Evolutionary conservation across 495 filamentous ascomycete genomes (phyloP).

Genomic region (Aspergillus wentii): DNA sequence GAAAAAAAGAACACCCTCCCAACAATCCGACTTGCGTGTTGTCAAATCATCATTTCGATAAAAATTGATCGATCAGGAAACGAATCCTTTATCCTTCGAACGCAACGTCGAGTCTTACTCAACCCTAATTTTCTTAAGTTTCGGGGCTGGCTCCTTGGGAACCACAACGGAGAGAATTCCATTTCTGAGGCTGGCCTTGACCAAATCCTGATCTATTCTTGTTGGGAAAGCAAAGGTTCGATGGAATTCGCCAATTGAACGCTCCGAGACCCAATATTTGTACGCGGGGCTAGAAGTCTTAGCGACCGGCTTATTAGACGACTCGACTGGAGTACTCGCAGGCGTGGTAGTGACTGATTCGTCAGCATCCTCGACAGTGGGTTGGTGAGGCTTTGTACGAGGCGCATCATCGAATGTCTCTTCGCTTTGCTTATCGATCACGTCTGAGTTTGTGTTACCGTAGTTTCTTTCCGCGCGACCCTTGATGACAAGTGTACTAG

Average conservation of each 20-base stretch:
- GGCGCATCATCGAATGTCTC: slow-evolving; percentile 15
- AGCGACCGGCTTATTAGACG: slow-evolving; percentile 10
- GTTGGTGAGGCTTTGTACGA: slow-evolving; percentile 39
- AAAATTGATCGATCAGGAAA: no score
- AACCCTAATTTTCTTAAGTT: slow-evolving; percentile 51
- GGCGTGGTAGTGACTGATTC: slow-evolving; percentile 23
- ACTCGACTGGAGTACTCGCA: slow-evolving; percentile 3
- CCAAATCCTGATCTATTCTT: slow-evolving; percentile 69
- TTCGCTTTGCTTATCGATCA: slow-evolving; percentile 7
- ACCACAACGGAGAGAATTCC: slow-evolving; percentile 68
- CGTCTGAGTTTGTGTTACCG: slow-evolving; percentile 24
- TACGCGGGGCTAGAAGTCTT: slow-evolving; percentile 31
- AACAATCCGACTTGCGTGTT: no score
- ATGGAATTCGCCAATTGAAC: slow-evolving; percentile 73
- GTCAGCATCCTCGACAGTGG: slow-evolving; percentile 64
- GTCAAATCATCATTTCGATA: no score
- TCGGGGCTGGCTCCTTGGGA: slow-evolving; percentile 63
- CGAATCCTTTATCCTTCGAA: slow-evolving; percentile 32
- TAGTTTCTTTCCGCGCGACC: slow-evolving; percentile 62
- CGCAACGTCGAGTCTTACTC: no score
- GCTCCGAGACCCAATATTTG: slow-evolving; percentile 80
- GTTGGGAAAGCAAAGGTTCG: slow-evolving; percentile 73
- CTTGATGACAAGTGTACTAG: slow-evolving; percentile 66
- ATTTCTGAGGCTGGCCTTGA: slow-evolving; percentile 71
- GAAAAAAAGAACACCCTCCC: no score